Percentiles rank a stretch among this genome's conserved stretches.
phyloP scores from a whole-genome alignment of 2,329 filamentous ascomycete species.

The Diaporthe destruens region DNA sequence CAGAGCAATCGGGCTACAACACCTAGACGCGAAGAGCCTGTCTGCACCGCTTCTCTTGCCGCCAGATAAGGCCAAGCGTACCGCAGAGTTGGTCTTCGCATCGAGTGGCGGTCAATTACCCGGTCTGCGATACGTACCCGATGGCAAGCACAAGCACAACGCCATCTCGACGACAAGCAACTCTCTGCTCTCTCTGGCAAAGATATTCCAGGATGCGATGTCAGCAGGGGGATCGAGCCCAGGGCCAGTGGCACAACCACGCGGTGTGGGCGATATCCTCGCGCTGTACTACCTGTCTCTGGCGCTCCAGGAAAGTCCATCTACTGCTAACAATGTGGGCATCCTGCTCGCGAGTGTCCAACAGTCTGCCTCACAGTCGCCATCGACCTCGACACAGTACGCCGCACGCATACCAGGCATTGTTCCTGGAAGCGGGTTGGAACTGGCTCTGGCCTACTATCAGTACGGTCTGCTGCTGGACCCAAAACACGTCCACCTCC shows the following conservation, averaged over 20 bases:
- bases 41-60: slow-evolving; percentile 80
- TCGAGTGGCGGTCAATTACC: slow-evolving; percentile 79
- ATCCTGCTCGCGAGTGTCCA: slow-evolving; percentile 97
- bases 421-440: slow-evolving; percentile 85
- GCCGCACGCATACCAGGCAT: slow-evolving; percentile 77
- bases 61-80: slow-evolving; percentile 85
- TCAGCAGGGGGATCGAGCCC: slow-evolving; percentile 75
- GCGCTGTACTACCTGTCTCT: slow-evolving; percentile 96
- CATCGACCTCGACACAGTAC: slow-evolving; percentile 46
- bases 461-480: slow-evolving; percentile 93
- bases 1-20: slow-evolving; percentile 49
- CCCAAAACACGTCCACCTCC: slow-evolving; percentile 90
- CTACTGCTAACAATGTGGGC: slow-evolving; percentile 97
- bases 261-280: slow-evolving; percentile 90
- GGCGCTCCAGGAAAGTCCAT: slow-evolving; percentile 94
- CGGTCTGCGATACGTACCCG: slow-evolving; percentile 79
- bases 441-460: slow-evolving; percentile 92
- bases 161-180: slow-evolving; percentile 96
- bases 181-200: slow-evolving; percentile 91
- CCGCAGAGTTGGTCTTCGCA: slow-evolving; percentile 85
- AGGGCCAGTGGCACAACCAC: slow-evolving; percentile 70
- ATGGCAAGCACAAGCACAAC: slow-evolving; percentile 79
- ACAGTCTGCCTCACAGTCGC: slow-evolving; percentile 64
- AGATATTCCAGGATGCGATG: slow-evolving; percentile 98
- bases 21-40: slow-evolving; percentile 48